Percentiles rank a stretch among this genome's conserved stretches.
Evolutionary conservation across 2,329 filamentous ascomycete genomes (phyloP).

Genomic region (Fusarium miscanthi): DNA sequence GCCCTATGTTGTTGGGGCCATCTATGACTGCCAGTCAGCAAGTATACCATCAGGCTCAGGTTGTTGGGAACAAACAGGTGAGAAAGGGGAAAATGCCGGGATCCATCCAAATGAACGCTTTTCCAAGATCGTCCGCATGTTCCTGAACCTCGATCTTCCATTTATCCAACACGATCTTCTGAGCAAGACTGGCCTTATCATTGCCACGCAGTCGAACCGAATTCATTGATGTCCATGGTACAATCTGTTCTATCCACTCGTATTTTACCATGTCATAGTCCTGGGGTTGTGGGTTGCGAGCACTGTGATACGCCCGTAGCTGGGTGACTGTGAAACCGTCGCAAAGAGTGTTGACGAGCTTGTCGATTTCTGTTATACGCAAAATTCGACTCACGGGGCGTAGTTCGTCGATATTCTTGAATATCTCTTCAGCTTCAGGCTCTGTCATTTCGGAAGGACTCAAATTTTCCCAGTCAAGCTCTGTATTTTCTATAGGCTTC

Average conservation of each 20-base stretch:
- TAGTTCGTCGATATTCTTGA: conserved; percentile 61
- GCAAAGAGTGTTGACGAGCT: conserved; percentile 52
- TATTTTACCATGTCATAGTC: conserved; percentile 37
- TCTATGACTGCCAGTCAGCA: conserved; percentile 19
- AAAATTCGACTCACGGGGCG: conserved; percentile 57
- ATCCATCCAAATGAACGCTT: conserved; percentile 53
- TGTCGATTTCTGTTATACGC: conserved; percentile 54
- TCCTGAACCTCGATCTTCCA: conserved; percentile 64
- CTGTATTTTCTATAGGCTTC: conserved; percentile 12
- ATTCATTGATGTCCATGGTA: conserved; percentile 53
- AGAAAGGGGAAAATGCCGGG: conserved; percentile 58
- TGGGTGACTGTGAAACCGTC: conserved; percentile 61
- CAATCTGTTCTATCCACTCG: conserved; percentile 56
- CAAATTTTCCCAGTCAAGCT: conserved; percentile 49
- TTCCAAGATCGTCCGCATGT: conserved; percentile 56
- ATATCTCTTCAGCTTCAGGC: conserved; percentile 50
- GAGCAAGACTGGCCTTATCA: conserved; percentile 55
- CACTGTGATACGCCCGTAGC: conserved; percentile 56
- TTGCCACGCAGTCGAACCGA: conserved; percentile 27
- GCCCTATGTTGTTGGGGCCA: conserved; percentile 21
- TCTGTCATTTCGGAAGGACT: conserved; percentile 44
- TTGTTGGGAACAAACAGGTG: conserved; percentile 53
- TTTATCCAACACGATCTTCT: conserved; percentile 58
- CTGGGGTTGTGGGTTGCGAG: background rate
- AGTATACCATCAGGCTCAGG: background rate